A percentile compares a stretch with the other conserved stretches of the same genome.
Conservation (phyloP, 305 asterid species). For the Solanum hybrid region DNA sequence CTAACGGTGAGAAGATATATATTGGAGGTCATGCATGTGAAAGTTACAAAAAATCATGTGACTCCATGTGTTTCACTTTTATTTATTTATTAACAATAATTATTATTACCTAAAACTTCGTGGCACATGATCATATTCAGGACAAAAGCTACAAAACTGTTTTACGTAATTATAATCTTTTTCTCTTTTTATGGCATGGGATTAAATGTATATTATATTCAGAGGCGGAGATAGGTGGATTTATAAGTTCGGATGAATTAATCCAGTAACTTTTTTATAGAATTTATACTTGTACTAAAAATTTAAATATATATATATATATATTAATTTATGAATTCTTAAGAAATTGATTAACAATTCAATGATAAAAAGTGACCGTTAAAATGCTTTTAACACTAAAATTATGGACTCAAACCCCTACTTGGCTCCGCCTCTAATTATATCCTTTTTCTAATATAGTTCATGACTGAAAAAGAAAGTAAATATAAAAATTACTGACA, state of each 20-base stretch:
- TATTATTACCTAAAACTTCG: neutral
- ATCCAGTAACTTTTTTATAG: no score
- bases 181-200: neutral
- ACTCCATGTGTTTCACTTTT: neutral
- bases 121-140: neutral
- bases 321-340: accelerated
- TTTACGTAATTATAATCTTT: neutral
- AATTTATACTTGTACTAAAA: no score
- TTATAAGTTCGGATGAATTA: neutral
- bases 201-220: neutral
- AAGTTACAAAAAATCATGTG: neutral
- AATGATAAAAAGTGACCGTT: no score
- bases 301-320: no score
- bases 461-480: neutral
- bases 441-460: neutral
- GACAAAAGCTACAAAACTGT: neutral
- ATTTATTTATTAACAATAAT: neutral
- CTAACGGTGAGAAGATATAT: neutral
- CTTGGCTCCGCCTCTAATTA: neutral
- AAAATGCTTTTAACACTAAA: neutral
- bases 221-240: no score
- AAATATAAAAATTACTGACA: neutral
- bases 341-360: no score
- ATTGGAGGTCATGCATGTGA: conserved; percentile 17
- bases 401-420: accelerated